These are phyloP conservation scores for Pseudotulostoma volvatum DNA, from an alignment of 495 filamentous ascomycete species.

Conservation along the genomic window DNA sequence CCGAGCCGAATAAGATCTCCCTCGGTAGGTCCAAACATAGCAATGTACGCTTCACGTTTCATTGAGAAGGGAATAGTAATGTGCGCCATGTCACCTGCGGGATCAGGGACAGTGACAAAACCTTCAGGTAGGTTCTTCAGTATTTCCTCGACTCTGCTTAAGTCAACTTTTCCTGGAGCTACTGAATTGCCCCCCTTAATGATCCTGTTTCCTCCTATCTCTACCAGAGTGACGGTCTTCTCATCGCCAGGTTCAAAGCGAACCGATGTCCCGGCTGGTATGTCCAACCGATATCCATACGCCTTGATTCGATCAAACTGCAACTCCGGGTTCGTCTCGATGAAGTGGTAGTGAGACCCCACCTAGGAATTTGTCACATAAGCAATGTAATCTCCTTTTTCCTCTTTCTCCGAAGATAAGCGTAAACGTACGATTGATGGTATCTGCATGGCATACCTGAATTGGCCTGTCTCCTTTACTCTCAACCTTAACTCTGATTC, in stretches of 20 bases:
- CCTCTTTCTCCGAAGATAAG: not conserved
- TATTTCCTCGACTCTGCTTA: slow-evolving; percentile 44
- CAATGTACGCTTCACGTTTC: slow-evolving; percentile 58
- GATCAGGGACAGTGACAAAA: slow-evolving; percentile 62
- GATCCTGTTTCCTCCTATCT: slow-evolving; percentile 70
- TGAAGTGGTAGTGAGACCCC: slow-evolving; percentile 92
- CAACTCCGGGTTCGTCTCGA: slow-evolving; percentile 81
- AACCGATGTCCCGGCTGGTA: slow-evolving; percentile 80
- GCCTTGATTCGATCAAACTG: slow-evolving; percentile 78
- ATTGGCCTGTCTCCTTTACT: slow-evolving; percentile 85
- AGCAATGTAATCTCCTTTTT: not conserved
- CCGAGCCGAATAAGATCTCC: slow-evolving; percentile 74
- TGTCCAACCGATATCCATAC: slow-evolving; percentile 79
- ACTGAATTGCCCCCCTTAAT: slow-evolving; percentile 74
- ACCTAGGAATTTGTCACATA: slow-evolving; percentile 33
- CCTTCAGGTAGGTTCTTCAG: slow-evolving; percentile 46
- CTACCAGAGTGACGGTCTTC: slow-evolving; percentile 82
- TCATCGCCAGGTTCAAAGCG: slow-evolving; percentile 90
- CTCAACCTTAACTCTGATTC: slow-evolving; percentile 58
- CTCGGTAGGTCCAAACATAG: slow-evolving; percentile 87
- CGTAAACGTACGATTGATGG: not conserved
- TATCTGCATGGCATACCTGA: slow-evolving; percentile 36
- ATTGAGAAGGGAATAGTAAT: slow-evolving; percentile 45
- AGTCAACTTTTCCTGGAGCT: slow-evolving; percentile 55
- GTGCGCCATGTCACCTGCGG: slow-evolving; percentile 34